Conservation (phyloP, 1,284 basidiomycete species). For the Cryptococcus maquisensis region DNA sequence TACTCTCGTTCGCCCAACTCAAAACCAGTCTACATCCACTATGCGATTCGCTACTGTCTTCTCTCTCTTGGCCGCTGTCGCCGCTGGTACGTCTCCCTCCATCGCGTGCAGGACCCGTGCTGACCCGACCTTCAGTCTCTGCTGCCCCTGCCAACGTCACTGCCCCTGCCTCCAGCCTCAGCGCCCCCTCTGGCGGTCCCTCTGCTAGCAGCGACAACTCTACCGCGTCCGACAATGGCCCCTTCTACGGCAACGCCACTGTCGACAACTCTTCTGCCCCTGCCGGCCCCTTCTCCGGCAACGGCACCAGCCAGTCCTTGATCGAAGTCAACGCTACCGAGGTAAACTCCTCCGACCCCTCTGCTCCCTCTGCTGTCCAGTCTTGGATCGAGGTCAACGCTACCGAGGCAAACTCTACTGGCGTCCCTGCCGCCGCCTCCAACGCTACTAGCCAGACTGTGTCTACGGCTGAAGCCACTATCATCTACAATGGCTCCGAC, state of each 20-base stretch:
- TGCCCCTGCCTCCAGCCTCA: background rate
- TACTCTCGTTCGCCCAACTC: background rate
- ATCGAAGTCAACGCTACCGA: background rate
- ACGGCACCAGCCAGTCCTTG: background rate
- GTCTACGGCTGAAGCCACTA: background rate
- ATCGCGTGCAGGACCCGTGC: background rate
- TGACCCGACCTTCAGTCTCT: background rate
- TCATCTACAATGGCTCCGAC: no score
- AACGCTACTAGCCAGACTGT: background rate
- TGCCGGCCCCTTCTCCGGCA: background rate
- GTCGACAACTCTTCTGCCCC: background rate
- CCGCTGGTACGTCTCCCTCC: background rate
- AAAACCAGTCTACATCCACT: background rate
- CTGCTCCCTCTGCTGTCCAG: background rate
- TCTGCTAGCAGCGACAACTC: background rate
- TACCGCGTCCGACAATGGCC: background rate
- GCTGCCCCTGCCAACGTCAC: background rate
- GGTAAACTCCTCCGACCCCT: background rate
- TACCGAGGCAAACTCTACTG: background rate
- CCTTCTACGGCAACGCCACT: background rate
- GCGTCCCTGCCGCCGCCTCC: background rate
- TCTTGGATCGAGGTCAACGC: background rate
- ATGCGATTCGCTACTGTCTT: constrained; percentile 1
- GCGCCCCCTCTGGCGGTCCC: background rate
- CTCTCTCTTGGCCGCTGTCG: background rate